Base-by-base conservation (phyloP, 495 filamentous ascomycete species). In the Penicillium verhagenii region DNA sequence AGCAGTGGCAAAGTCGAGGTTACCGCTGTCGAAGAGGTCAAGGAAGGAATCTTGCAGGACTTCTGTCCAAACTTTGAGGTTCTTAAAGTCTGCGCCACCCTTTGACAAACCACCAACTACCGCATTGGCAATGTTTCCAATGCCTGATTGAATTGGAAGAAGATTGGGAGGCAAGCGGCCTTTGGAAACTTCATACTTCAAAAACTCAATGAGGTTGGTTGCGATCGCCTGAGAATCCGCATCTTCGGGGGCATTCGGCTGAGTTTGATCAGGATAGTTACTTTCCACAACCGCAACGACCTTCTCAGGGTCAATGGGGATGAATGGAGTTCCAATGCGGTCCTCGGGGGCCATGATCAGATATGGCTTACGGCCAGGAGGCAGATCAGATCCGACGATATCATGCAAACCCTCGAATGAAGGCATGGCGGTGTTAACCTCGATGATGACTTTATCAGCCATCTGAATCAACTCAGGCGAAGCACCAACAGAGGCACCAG, bases 121-220 rank as follows among this genome's bases (percentile, higher is more conserved):
- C 23, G 91, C 91, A 65, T 96, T 96, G 72, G 91, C 91, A 63
- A 96, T 96, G 76, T 96, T 96, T 47, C 91, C 91, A 54, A 96
- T 96, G 29, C 91, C 91, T 18, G 87, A 91, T 64, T 96, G 91
- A 52, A 96, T 80, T 5, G 91, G 91, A 9, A 95, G 80, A 6
- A 96, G 82, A 67, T 84, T 91, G 58, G 80, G 65, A 1, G 91
- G 91, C 39, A 96, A 79, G 37, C 91, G 85, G 45, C 87, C 91
- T 55, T 85, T 83, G 6, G 72, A 69, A 50, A 95, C 90, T 68
- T 95, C 89, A 71, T 92, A 87, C 66, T 86, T 77, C 38, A 96
- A 78, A 78, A 95, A 96, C 58, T 94, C 90, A 58, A 96, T 92
- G 39, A 96, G 73, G 70, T 96, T 86, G 43, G 72, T 66, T 31